Evolutionary conservation across 2,329 filamentous ascomycete genomes (phyloP).

Genomic region (Dactylellina parvicollis): DNA sequence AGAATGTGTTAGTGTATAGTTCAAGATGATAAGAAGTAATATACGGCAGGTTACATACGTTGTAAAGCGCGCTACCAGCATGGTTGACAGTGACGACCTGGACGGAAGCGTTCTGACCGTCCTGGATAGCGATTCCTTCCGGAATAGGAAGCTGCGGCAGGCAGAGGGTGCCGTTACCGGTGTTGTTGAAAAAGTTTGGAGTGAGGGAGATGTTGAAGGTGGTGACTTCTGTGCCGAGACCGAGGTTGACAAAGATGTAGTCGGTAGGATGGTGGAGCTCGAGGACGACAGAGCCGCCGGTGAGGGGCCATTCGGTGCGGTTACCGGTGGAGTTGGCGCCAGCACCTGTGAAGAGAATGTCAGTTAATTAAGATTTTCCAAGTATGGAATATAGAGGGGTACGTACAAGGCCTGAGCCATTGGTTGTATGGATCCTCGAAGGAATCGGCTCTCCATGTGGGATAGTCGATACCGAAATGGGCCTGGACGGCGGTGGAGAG

Average conservation of each 20-base stretch:
- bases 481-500: slow-evolving; percentile 59
- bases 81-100: slow-evolving; percentile 75
- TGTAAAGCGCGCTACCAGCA: slow-evolving; percentile 72
- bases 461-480: slow-evolving; percentile 69
- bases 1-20: too few species aligned
- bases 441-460: slow-evolving; percentile 65
- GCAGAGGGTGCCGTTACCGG: slow-evolving; percentile 73
- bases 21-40: background rate
- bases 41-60: slow-evolving; percentile 60
- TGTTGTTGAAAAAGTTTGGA: slow-evolving; percentile 69
- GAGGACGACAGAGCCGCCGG: slow-evolving; percentile 66
- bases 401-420: slow-evolving; percentile 59
- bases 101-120: slow-evolving; percentile 73
- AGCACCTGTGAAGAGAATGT: slow-evolving; percentile 19
- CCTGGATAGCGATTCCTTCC: slow-evolving; percentile 64
- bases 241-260: slow-evolving; percentile 67
- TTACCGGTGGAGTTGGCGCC: slow-evolving; percentile 56
- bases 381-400: background rate
- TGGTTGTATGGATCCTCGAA: slow-evolving; percentile 60
- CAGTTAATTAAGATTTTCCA: background rate
- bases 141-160: slow-evolving; percentile 70
- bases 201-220: slow-evolving; percentile 77
- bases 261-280: slow-evolving; percentile 67
- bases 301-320: slow-evolving; percentile 66
- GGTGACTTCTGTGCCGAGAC: slow-evolving; percentile 66